phyloP scores from a whole-genome alignment of 352 stramenopile genomes.

The Peronospora farinosa region DNA sequence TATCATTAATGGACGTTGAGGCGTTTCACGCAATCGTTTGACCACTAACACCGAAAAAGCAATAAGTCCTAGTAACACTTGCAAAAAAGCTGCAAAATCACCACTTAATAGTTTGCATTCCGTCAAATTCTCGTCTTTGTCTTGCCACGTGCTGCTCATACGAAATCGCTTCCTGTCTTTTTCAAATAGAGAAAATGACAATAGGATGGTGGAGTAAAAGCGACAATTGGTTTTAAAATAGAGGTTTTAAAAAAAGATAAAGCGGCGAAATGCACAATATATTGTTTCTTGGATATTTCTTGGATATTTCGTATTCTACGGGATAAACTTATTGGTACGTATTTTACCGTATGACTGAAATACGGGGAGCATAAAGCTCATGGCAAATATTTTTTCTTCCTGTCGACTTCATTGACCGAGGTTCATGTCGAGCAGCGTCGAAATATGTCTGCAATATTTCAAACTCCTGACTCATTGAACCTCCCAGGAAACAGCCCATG shows the following conservation, averaged over 20 bases:
- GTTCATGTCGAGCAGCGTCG: constrained; percentile 27
- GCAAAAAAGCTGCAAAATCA: constrained; percentile 65
- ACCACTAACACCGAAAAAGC: constrained; percentile 75
- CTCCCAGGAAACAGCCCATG: constrained; percentile 39
- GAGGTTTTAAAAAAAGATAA: background rate
- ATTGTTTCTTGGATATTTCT: too few species aligned
- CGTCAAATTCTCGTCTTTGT: background rate
- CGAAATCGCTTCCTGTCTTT: background rate
- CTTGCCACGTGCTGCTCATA: background rate
- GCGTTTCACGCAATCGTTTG: constrained; percentile 68
- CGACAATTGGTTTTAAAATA: too few species aligned
- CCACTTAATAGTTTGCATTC: constrained; percentile 84
- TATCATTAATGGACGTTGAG: constrained; percentile 67
- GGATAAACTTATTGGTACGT: too few species aligned
- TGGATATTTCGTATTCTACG: too few species aligned
- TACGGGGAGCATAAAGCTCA: constrained; percentile 11
- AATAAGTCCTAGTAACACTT: constrained; percentile 74
- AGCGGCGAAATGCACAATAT: background rate
- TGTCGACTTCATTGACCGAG: constrained; percentile 1
- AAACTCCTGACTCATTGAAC: constrained; percentile 62
- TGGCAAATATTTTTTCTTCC: constrained; percentile 15
- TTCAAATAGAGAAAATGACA: background rate
- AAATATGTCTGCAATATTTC: constrained; percentile 80
- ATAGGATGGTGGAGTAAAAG: background rate
- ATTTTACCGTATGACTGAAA: constrained; percentile 25